A percentile compares a stretch with the other conserved stretches of the same genome.
Evolutionary conservation across 331 rosid species (phyloP).

Genomic region (Quercus phellos): DNA sequence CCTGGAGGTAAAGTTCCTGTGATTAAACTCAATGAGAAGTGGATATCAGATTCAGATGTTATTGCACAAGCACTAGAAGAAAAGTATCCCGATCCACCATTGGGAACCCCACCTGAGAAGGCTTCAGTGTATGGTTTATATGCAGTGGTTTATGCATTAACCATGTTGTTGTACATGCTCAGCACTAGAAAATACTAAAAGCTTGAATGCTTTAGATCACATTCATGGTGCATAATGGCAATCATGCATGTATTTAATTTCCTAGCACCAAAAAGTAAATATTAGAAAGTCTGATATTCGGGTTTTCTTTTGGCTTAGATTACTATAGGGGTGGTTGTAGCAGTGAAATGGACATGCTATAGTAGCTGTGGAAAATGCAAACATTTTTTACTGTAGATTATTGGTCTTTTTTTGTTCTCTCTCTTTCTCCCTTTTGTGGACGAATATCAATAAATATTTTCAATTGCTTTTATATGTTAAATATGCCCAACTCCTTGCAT

Average conservation of each 20-base stretch:
- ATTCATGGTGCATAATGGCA: not conserved
- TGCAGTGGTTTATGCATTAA: slow-evolving; percentile 11
- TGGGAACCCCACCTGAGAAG: slow-evolving; percentile 74
- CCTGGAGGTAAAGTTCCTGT: slow-evolving; percentile 84
- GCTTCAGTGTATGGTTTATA: slow-evolving; percentile 61
- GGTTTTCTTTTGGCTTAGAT: not conserved
- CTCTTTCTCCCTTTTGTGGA: not conserved
- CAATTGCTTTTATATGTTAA: not conserved
- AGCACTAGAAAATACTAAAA: not conserved
- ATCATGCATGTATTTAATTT: not conserved
- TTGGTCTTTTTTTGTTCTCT: not conserved
- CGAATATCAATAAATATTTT: too few species aligned
- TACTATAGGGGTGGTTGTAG: not conserved
- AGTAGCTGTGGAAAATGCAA: not conserved
- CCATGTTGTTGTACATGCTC: slow-evolving; percentile 12
- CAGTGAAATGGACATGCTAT: not conserved
- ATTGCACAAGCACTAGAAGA: slow-evolving; percentile 73
- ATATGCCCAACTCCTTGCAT: not conserved
- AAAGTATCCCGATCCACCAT: slow-evolving; percentile 83
- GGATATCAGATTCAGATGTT: slow-evolving; percentile 89
- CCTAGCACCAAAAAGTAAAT: not conserved
- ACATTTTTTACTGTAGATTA: too few species aligned
- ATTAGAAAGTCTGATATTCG: not conserved
- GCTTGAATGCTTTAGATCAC: not conserved
- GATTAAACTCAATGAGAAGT: slow-evolving; percentile 67